Evolutionary conservation across 2,329 filamentous ascomycete species (phyloP).

Genomic region (Xylaria sp.): DNA sequence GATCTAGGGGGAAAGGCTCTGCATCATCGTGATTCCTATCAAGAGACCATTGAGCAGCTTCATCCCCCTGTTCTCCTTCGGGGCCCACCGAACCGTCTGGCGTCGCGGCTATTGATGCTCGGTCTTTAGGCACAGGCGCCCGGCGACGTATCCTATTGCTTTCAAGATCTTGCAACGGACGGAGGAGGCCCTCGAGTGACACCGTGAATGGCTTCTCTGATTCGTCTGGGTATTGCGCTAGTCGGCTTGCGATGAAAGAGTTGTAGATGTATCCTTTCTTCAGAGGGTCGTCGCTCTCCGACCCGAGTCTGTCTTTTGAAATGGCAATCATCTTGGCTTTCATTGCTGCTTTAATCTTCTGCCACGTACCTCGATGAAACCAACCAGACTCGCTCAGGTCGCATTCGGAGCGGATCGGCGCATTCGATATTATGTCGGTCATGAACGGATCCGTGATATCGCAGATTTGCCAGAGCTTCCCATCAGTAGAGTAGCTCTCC

Average conservation of each 20-base stretch:
- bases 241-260: conserved; percentile 45
- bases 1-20: conserved; percentile 22
- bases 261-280: conserved; percentile 47
- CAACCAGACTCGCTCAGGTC: conserved; percentile 74
- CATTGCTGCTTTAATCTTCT: conserved; percentile 86
- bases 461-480: conserved; percentile 92
- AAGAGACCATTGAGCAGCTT: conserved; percentile 16
- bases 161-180: conserved; percentile 39
- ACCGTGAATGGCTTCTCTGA: conserved; percentile 33
- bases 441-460: conserved; percentile 86
- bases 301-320: conserved; percentile 59
- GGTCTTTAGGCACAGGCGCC: conserved; percentile 17
- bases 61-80: conserved; percentile 17
- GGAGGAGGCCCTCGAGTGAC: conserved; percentile 38
- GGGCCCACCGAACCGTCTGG: conserved; percentile 2
- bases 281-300: conserved; percentile 47
- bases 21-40: conserved; percentile 39
- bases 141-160: conserved; percentile 28
- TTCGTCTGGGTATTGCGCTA: conserved; percentile 37
- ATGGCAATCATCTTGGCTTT: conserved; percentile 80
- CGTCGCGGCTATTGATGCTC: background rate
- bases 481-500: conserved; percentile 73
- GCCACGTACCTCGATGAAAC: conserved; percentile 81
- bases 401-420: conserved; percentile 63
- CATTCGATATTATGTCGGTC: conserved; percentile 65